Percentiles rank a stretch among this genome's conserved stretches.
phyloP scores from a whole-genome alignment of 345 rosid genomes.

The Limnanthes douglasii region DNA sequence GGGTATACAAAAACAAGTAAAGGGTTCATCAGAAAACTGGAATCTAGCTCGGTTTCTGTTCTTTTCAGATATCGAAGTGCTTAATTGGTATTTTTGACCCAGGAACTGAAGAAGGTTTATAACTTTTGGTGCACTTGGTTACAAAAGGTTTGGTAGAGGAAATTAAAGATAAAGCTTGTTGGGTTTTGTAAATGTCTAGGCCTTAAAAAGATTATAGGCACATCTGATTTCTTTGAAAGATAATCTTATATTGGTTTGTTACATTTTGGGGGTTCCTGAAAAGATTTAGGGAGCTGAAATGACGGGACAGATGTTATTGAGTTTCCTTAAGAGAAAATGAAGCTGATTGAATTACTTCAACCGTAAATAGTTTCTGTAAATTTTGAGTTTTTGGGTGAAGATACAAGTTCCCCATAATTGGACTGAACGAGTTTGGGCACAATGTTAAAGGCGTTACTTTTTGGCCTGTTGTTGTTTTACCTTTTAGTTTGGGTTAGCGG shows the following conservation, averaged over 20 bases:
- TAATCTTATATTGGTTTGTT: background rate
- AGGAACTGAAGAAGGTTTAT: background rate
- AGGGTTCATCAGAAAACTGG: too few species aligned
- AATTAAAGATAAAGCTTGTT: too few species aligned
- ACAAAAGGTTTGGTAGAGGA: too few species aligned
- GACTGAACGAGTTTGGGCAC: slow-evolving; percentile 15
- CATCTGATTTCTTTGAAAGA: too few species aligned
- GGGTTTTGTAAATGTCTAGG: too few species aligned
- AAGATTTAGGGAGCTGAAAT: background rate
- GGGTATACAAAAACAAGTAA: too few species aligned
- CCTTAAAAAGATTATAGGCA: too few species aligned
- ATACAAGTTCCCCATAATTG: slow-evolving; percentile 5
- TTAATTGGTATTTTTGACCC: background rate
- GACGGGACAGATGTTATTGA: background rate
- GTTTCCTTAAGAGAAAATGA: too few species aligned
- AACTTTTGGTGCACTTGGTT: too few species aligned
- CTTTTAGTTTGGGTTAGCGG: slow-evolving; percentile 33
- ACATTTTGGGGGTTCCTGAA: background rate
- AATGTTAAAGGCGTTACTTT: slow-evolving; percentile 56
- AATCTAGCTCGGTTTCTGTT: too few species aligned
- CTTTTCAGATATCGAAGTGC: background rate
- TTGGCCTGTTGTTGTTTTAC: slow-evolving; percentile 29
- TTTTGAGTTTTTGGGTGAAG: background rate
- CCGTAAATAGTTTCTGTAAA: background rate
- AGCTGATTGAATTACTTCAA: too few species aligned